Conservation (phyloP, 2,329 filamentous ascomycete genomes). For the Diaporthe citriasiana region DNA sequence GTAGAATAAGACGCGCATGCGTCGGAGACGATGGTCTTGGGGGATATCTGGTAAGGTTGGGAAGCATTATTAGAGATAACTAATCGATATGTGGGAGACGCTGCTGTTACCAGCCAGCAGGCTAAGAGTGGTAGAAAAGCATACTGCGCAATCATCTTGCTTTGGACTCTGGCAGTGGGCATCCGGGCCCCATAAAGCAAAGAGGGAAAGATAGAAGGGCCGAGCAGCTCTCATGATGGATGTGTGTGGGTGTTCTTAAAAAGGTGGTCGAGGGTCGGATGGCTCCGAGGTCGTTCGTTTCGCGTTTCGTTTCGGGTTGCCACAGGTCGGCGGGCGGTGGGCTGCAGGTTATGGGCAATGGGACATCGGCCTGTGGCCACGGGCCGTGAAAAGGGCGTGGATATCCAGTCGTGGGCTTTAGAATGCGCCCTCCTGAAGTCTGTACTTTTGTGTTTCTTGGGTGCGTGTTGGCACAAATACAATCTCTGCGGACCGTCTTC, state of each 20-base stretch:
- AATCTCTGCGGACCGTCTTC: not conserved
- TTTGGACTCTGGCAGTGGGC: slow-evolving; percentile 59
- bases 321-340: not conserved
- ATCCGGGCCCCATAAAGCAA: slow-evolving; percentile 67
- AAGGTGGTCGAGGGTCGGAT: slow-evolving; percentile 22
- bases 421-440: not conserved
- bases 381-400: slow-evolving; percentile 6
- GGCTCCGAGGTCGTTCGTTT: slow-evolving; percentile 35
- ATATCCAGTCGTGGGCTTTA: not conserved
- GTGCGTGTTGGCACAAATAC: not conserved
- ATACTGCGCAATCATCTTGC: slow-evolving; percentile 68
- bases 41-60: slow-evolving; percentile 77
- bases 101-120: slow-evolving; percentile 46
- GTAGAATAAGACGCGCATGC: slow-evolving; percentile 94
- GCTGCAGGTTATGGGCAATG: not conserved
- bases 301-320: slow-evolving; percentile 37
- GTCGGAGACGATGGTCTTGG: slow-evolving; percentile 90
- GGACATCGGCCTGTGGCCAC: not conserved
- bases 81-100: slow-evolving; percentile 45
- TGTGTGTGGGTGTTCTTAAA: slow-evolving; percentile 26
- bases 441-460: not conserved
- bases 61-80: slow-evolving; percentile 59
- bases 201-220: slow-evolving; percentile 69
- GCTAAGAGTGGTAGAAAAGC: slow-evolving; percentile 49
- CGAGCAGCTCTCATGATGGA: slow-evolving; percentile 66